Conservation (phyloP, 176 grass and related monocot genomes). For the Oryza glumipatula region DNA sequence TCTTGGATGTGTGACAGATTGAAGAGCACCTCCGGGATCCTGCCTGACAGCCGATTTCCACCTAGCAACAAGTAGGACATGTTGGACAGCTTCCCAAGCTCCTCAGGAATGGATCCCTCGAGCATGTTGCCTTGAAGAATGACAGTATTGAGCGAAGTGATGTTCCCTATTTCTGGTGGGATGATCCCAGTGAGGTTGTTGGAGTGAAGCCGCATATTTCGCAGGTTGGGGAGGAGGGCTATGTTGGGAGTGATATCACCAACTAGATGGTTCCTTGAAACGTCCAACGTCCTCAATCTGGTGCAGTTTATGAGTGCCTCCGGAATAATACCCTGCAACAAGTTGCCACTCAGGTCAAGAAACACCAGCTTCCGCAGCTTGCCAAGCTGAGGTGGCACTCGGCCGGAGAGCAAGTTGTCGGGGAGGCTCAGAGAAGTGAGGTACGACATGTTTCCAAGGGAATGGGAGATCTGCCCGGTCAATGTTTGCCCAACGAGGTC, state of each 20-base stretch:
- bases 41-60: slow-evolving; percentile 15
- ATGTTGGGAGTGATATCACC: slow-evolving; percentile 42
- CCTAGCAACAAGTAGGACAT: neutral
- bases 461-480: too few relatives aligned
- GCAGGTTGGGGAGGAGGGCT: slow-evolving; percentile 38
- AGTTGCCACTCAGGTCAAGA: too few relatives aligned
- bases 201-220: neutral
- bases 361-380: too few relatives aligned
- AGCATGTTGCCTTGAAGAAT: slow-evolving; percentile 12
- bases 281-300: slow-evolving; percentile 20
- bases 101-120: slow-evolving; percentile 32
- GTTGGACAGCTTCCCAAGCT: slow-evolving; percentile 30
- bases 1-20: slow-evolving; percentile 13
- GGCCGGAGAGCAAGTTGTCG: too few relatives aligned
- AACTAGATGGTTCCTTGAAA: slow-evolving; percentile 12
- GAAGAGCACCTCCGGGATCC: neutral
- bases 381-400: too few relatives aligned
- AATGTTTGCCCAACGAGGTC: too few relatives aligned
- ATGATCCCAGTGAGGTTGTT: slow-evolving; percentile 48
- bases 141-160: slow-evolving; percentile 31
- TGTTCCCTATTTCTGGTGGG: slow-evolving; percentile 43
- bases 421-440: too few relatives aligned
- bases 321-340: neutral
- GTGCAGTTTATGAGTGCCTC: slow-evolving; percentile 30
- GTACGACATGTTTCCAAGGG: too few relatives aligned